Percentiles rank a stretch among this genome's conserved stretches.
Evolutionary conservation across 129 eudicot species (phyloP).

Genomic region (Tagetes patula): DNA sequence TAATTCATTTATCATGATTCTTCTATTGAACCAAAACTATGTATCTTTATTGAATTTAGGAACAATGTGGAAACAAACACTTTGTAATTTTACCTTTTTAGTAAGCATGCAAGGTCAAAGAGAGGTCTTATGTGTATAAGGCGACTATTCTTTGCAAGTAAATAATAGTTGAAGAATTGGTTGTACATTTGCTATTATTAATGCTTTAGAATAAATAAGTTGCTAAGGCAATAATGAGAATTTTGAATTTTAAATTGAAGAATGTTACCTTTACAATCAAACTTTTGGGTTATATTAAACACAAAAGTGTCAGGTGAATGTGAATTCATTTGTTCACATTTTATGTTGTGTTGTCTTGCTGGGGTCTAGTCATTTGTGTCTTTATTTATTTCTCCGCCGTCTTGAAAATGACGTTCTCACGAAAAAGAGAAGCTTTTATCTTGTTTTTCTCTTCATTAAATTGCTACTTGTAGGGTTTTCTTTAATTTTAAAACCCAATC

Average conservation of each 20-base stretch:
- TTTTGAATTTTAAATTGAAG: background rate
- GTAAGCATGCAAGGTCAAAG: conserved; percentile 15
- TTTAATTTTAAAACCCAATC: background rate
- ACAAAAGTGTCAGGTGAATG: background rate
- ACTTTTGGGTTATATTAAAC: background rate
- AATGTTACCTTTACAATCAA: background rate
- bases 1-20: conserved; percentile 19
- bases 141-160: background rate
- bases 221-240: background rate
- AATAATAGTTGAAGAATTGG: conserved; percentile 1
- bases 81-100: conserved; percentile 1
- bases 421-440: background rate
- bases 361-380: conserved; percentile 24
- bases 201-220: background rate
- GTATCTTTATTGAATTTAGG: background rate
- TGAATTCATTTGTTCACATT: conserved; percentile 12
- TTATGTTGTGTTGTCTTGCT: conserved; percentile 13
- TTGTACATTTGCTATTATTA: conserved; percentile 4
- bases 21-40: background rate
- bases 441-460: background rate
- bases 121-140: background rate
- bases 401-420: background rate
- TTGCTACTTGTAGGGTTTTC: background rate
- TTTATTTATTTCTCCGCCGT: background rate
- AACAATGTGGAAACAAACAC: conserved; percentile 3